Evolutionary conservation across 2,329 filamentous ascomycete species (phyloP).

Genomic region (Penicillium rolfsii): DNA sequence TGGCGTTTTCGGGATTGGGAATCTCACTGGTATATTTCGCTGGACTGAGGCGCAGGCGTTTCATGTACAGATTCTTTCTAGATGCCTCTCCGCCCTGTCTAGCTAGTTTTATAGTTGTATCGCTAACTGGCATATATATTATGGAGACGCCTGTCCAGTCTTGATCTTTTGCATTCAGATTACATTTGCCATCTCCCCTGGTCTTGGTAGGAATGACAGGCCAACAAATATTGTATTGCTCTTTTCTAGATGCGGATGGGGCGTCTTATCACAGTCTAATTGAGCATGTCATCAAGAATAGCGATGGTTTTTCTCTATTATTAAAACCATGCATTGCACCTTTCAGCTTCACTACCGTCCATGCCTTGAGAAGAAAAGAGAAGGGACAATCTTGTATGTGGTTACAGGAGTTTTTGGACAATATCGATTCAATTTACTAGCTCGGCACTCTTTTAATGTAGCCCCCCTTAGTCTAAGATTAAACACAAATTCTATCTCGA

Average conservation of each 20-base stretch:
- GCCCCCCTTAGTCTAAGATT: not conserved
- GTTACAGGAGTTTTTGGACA: not conserved
- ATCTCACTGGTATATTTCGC: not conserved
- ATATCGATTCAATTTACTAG: not conserved
- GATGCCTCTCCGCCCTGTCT: not conserved
- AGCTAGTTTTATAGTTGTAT: not conserved
- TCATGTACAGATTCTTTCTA: constrained; percentile 2
- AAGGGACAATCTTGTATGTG: too few species aligned
- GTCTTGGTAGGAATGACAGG: not conserved
- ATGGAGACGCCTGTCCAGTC: not conserved
- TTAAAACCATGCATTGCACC: not conserved
- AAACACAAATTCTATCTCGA: not conserved
- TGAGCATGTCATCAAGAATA: too few species aligned
- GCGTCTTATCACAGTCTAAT: not conserved
- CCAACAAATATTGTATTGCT: not conserved
- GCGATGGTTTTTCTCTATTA: not conserved
- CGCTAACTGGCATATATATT: not conserved
- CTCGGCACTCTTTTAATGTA: not conserved
- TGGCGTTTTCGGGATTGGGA: constrained; percentile 19
- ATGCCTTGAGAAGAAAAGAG: not conserved
- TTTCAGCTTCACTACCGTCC: not conserved
- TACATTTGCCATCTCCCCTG: not conserved
- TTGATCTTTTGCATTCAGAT: not conserved
- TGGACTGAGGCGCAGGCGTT: not conserved
- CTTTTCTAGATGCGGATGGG: not conserved